Evolutionary conservation across 148 eudicot genomes (phyloP), one percentile per base, ranked within the genome.

Genomic region (Rhododendron griersonianum): DNA sequence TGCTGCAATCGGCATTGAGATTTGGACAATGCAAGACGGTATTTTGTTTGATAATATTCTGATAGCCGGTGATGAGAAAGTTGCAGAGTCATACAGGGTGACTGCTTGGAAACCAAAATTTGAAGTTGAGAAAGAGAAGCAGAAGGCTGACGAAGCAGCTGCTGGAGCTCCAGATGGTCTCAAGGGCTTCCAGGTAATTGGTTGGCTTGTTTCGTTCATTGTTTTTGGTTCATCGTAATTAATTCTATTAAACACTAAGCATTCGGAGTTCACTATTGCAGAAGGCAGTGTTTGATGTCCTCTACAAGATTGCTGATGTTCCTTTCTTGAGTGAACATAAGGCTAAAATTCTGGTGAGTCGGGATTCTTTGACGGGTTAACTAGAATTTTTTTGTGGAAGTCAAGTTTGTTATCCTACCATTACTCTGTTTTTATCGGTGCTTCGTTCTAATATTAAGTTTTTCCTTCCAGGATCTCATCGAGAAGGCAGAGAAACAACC

Each of bases 21-120:
- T 95, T 21, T 95, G 98, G 98, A 95, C 98, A 79, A 94, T 95
- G 98, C 96, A 95, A 90, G 95, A 95, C 85, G 99, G 98, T 19
- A 94, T 97, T 78, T 84, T 97, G 90, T 97, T 97, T 81, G 99
- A 95, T 90, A 97, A 93, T 83, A 89, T 97, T 50, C 88, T 97
- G 90, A 95, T 97, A 55, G 94, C 98, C 4, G 89, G 88, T 59
- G 92, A 94, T 84, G 98, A 92, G 89, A 93, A 93, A 86, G 91
- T 88, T 45, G 98, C 99, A 0, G 95, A 93, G 85, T 83, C 94
- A 19, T 90, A 87, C 91, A 90, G 95, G 88, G 84, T 81, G 87
- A 91, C 87, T 55, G 85, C 89, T 13, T 97, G 99, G 99, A 97
- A 94, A 89, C 96, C 96, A 0, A 97, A 97, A 84, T 95, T 92